Percentiles rank a stretch among this genome's conserved stretches.
Evolutionary conservation across 139 green algal species (phyloP).

Genomic region (Chlorella sp.): DNA sequence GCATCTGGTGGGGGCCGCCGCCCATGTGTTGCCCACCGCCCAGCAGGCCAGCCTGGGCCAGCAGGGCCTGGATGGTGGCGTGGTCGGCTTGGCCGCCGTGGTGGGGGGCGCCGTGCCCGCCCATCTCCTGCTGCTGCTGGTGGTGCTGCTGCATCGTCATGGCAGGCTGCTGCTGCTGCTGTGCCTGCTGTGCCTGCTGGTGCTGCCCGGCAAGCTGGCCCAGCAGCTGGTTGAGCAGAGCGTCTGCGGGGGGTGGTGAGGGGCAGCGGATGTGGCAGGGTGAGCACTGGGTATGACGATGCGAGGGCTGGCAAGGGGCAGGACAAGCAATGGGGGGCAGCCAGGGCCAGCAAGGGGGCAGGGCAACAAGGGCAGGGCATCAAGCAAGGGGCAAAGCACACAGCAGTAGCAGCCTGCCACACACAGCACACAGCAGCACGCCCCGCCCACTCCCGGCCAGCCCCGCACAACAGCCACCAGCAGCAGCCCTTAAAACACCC

Average conservation of each 20-base stretch:
- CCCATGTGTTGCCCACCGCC: not conserved
- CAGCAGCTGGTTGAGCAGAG: constrained; percentile 44
- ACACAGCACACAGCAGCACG: too few relatives aligned
- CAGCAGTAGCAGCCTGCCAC: not conserved
- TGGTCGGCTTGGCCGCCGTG: constrained; percentile 1
- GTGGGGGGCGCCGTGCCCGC: not conserved
- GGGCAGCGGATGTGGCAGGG: not conserved
- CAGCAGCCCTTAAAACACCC: not conserved
- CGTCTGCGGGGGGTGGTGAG: constrained; percentile 18
- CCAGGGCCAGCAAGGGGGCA: not conserved
- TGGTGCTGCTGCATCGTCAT: constrained; percentile 22
- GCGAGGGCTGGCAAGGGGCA: not conserved
- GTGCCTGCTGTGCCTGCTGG: not conserved
- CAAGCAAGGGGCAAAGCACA: not conserved
- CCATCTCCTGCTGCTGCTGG: not conserved
- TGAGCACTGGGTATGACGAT: too few relatives aligned
- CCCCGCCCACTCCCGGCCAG: too few relatives aligned
- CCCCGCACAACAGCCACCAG: too few relatives aligned
- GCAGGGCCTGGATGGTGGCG: constrained; percentile 35
- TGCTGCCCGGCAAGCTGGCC: constrained; percentile 32
- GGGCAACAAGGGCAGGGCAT: not conserved
- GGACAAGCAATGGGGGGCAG: not conserved
- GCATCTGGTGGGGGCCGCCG: not conserved
- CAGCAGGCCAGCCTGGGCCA: constrained; percentile 38
- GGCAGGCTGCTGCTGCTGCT: constrained; percentile 6